phyloP scores from a whole-genome alignment of 768 basidiomycete genomes.

The Tricholoma flavovirens region DNA sequence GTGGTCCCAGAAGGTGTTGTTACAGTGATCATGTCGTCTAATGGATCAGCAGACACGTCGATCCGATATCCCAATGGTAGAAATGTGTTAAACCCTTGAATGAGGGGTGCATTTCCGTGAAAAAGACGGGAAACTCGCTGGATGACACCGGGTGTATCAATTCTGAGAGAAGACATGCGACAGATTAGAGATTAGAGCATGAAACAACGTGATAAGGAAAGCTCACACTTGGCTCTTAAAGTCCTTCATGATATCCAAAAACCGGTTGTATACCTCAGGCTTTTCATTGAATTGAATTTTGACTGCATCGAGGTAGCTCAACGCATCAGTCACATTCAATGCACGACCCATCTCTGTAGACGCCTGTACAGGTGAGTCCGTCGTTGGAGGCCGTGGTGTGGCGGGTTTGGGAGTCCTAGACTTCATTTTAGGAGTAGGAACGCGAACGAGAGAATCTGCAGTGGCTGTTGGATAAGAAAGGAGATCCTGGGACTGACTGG shows the following conservation, averaged over 20 bases:
- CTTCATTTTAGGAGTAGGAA: slow-evolving; percentile 9
- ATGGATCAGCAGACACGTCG: slow-evolving; percentile 69
- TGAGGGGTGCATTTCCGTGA: slow-evolving; percentile 82
- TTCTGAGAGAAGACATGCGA: slow-evolving; percentile 42
- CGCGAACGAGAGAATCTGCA: background rate
- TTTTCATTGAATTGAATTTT: slow-evolving; percentile 86
- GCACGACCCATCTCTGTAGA: slow-evolving; percentile 48
- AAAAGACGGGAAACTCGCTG: slow-evolving; percentile 91
- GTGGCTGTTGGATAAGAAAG: slow-evolving; percentile 2
- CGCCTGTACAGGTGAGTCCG: slow-evolving; percentile 24
- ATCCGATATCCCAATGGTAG: slow-evolving; percentile 92
- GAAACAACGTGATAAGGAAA: slow-evolving; percentile 10
- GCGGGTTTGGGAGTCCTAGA: slow-evolving; percentile 10
- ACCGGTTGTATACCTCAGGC: slow-evolving; percentile 92
- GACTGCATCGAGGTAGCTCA: slow-evolving; percentile 92
- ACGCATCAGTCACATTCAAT: slow-evolving; percentile 88
- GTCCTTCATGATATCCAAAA: slow-evolving; percentile 98
- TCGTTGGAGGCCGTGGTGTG: slow-evolving; percentile 35
- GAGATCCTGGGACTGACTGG: background rate
- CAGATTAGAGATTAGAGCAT: slow-evolving; percentile 12
- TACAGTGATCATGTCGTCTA: slow-evolving; percentile 71
- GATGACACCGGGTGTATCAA: slow-evolving; percentile 97
- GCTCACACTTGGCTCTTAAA: slow-evolving; percentile 93
- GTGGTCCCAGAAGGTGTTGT: slow-evolving; percentile 74
- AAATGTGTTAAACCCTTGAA: slow-evolving; percentile 98